Percentiles rank a stretch among this genome's conserved stretches.
Conservation (phyloP, 2,329 filamentous ascomycete species). For the Talaromyces rugulosus region DNA sequence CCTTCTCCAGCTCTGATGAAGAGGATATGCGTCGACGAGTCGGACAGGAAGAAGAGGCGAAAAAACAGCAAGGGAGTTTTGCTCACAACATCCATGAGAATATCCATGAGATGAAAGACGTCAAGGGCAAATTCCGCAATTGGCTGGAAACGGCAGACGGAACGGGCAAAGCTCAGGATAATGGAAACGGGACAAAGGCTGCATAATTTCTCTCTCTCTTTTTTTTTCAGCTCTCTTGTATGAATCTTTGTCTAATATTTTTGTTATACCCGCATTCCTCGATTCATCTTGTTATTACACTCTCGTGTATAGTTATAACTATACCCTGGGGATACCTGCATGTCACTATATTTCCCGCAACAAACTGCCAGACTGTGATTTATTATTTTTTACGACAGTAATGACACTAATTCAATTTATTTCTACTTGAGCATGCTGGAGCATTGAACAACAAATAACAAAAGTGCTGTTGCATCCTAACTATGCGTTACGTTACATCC, state of each 20-base stretch:
- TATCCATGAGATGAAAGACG: conserved; percentile 34
- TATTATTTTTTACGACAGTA: not conserved
- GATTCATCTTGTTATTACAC: not conserved
- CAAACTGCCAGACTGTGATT: not conserved
- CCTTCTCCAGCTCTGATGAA: conserved; percentile 53
- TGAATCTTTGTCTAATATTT: not conserved
- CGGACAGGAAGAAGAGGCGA: conserved; percentile 21
- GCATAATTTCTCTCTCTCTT: not conserved
- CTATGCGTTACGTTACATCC: not conserved
- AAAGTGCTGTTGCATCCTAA: not conserved
- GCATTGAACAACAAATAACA: not conserved
- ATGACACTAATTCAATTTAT: not conserved
- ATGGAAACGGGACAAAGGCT: not conserved
- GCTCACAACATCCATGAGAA: conserved; percentile 23
- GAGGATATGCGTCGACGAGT: conserved; percentile 50
- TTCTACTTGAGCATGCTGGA: not conserved
- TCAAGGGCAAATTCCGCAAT: conserved; percentile 32
- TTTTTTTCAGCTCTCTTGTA: not conserved
- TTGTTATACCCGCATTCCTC: not conserved
- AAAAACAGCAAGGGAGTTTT: not conserved
- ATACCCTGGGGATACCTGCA: not conserved
- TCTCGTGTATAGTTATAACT: not conserved
- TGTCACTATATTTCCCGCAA: too few relatives aligned
- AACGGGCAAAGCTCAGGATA: not conserved
- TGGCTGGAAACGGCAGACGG: conserved; percentile 27